phyloP scores from a whole-genome alignment of 2,329 filamentous ascomycete genomes.

The Colletotrichum neosansevieriae region DNA sequence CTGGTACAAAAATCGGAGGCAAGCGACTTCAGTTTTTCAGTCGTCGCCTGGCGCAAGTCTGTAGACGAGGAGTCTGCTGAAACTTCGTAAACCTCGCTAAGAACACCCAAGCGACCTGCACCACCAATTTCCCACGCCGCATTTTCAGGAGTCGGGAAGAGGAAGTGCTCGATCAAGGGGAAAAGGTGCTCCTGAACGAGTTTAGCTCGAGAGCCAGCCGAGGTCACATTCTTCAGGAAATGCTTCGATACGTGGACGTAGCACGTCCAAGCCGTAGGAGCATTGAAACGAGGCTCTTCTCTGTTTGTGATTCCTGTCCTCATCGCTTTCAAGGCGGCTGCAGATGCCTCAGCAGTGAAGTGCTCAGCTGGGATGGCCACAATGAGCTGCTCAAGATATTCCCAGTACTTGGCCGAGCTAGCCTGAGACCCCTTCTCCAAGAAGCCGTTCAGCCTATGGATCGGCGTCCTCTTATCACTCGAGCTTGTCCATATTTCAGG shows the following conservation, averaged over 20 bases:
- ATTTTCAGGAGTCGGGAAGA: constrained; percentile 59
- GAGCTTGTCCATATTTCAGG: constrained; percentile 80
- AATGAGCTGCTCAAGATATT: constrained; percentile 72
- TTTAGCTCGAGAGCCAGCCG: constrained; percentile 56
- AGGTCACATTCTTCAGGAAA: constrained; percentile 60
- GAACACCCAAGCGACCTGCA: constrained; percentile 50
- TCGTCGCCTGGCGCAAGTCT: constrained; percentile 61
- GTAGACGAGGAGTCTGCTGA: constrained; percentile 55
- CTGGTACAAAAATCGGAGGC: constrained; percentile 71
- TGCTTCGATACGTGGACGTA: constrained; percentile 76
- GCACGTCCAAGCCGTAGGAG: constrained; percentile 77
- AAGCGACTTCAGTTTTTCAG: constrained; percentile 72
- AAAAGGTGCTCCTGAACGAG: constrained; percentile 65
- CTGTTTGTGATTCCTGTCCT: constrained; percentile 77
- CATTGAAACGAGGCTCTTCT: constrained; percentile 79
- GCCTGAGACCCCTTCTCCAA: constrained; percentile 87
- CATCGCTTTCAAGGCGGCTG: constrained; percentile 74
- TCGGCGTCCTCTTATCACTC: constrained; percentile 64
- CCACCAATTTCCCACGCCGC: constrained; percentile 46
- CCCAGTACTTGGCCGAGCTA: constrained; percentile 80
- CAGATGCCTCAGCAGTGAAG: constrained; percentile 61
- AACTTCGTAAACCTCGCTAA: constrained; percentile 62
- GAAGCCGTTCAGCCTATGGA: constrained; percentile 74
- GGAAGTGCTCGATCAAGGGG: constrained; percentile 66
- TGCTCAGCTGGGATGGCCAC: constrained; percentile 65